Evolutionary conservation across 441 rosid species (phyloP).

Genomic region (Bocquillonia castaneifolia): DNA sequence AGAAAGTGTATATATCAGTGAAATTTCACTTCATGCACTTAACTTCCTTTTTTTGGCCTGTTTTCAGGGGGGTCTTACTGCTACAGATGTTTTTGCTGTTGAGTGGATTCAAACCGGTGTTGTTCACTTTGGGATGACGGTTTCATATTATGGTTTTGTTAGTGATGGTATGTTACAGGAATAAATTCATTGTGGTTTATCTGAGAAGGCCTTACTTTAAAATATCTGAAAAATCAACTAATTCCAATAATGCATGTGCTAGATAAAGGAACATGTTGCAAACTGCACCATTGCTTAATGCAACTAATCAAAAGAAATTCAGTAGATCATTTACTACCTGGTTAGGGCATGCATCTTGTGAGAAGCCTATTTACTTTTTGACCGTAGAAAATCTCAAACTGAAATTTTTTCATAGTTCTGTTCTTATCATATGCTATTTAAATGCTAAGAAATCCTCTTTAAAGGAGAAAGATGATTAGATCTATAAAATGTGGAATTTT

Average conservation of each 20-base stretch:
- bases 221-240: neutral
- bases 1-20: neutral
- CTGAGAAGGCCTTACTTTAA: neutral
- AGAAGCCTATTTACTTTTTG: neutral
- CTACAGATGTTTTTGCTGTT: slow-evolving; percentile 91
- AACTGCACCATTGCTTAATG: neutral
- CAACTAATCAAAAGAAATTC: neutral
- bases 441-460: neutral
- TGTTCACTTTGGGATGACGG: slow-evolving; percentile 89
- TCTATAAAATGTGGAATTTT: neutral
- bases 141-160: slow-evolving; percentile 93
- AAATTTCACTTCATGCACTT: slow-evolving; percentile 9
- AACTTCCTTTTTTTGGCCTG: slow-evolving; percentile 24
- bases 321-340: no score
- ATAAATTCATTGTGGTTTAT: neutral
- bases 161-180: slow-evolving; percentile 65
- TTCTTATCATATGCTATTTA: neutral
- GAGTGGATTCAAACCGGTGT: slow-evolving; percentile 86
- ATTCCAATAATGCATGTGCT: neutral
- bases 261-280: neutral
- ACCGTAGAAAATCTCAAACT: neutral
- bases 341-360: neutral
- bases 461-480: neutral
- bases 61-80: slow-evolving; percentile 91
- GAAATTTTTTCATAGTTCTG: neutral